phyloP scores from a whole-genome alignment of 2,329 filamentous ascomycete species.

The Colletotrichum brevisporum region DNA sequence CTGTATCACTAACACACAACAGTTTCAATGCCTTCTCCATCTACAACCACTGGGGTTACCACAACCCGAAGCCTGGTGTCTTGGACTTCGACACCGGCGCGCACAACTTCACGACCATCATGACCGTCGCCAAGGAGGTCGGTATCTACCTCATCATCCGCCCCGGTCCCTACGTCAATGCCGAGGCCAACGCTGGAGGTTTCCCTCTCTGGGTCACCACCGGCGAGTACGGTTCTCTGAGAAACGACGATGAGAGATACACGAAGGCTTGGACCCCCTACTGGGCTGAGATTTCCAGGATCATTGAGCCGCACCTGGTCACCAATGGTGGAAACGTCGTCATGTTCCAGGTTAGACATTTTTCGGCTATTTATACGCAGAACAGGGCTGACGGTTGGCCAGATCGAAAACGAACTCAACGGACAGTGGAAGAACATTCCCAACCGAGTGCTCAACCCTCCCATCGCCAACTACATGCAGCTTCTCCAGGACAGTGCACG shows the following conservation, averaged over 20 bases:
- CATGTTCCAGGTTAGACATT: conserved; percentile 56
- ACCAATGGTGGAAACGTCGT: conserved; percentile 70
- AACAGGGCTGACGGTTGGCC: not conserved
- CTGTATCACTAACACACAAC: not conserved
- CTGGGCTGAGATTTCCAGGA: conserved; percentile 62
- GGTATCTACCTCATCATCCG: conserved; percentile 60
- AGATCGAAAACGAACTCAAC: conserved; percentile 70
- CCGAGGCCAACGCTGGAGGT: conserved; percentile 73
- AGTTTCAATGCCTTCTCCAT: conserved; percentile 60
- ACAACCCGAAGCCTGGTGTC: conserved; percentile 55
- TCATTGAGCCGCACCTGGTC: conserved; percentile 67
- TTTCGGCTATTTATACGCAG: accelerated
- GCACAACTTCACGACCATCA: conserved; percentile 65
- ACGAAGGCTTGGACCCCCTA: conserved; percentile 69
- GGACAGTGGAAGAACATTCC: conserved; percentile 58
- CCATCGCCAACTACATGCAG: conserved; percentile 70
- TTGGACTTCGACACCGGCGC: conserved; percentile 50
- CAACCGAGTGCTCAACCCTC: conserved; percentile 61
- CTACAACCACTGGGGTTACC: conserved; percentile 59
- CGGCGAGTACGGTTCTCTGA: conserved; percentile 67
- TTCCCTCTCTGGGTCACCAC: conserved; percentile 75
- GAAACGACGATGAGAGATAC: conserved; percentile 67
- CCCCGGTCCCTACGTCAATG: conserved; percentile 75
- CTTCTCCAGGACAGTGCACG: conserved; percentile 66
- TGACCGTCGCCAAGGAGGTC: conserved; percentile 59